phyloP scores from a whole-genome alignment of 176 grass and related monocot genomes.

The Puccinellia tenuiflora region DNA sequence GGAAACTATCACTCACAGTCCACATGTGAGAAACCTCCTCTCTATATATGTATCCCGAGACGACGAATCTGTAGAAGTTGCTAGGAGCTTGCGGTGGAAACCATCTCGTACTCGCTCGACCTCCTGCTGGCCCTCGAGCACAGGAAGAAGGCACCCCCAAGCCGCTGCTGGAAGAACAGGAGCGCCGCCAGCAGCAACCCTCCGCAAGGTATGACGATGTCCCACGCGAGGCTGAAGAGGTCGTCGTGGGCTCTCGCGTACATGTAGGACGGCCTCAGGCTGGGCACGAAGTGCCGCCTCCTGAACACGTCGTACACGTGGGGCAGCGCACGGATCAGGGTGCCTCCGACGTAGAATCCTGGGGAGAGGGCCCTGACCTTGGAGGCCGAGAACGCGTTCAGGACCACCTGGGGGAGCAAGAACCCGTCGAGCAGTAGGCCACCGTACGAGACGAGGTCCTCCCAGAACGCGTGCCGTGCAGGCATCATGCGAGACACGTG shows the following conservation, averaged over 20 bases:
- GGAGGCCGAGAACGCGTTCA: conserved; percentile 54
- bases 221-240: conserved; percentile 63
- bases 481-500: not conserved
- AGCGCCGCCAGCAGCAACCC: conserved; percentile 40
- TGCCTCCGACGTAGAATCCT: conserved; percentile 67
- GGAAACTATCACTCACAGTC: no score
- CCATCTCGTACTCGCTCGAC: conserved; percentile 52
- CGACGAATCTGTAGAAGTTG: no score
- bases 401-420: conserved; percentile 74
- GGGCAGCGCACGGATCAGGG: conserved; percentile 48
- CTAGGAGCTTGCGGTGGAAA: conserved; percentile 42
- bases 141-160: conserved; percentile 63
- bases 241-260: conserved; percentile 55
- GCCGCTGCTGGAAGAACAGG: conserved; percentile 54
- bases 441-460: conserved; percentile 54
- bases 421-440: conserved; percentile 73
- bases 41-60: no score
- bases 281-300: conserved; percentile 23
- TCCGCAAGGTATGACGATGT: conserved; percentile 65
- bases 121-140: conserved; percentile 31
- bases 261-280: conserved; percentile 44
- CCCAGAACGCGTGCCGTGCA: conserved; percentile 40
- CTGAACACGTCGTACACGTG: conserved; percentile 76
- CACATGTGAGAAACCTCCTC: no score
- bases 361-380: conserved; percentile 53